Conservation (phyloP, 176 grass and related monocot genomes). For the Hsuehochloa calcarea region DNA sequence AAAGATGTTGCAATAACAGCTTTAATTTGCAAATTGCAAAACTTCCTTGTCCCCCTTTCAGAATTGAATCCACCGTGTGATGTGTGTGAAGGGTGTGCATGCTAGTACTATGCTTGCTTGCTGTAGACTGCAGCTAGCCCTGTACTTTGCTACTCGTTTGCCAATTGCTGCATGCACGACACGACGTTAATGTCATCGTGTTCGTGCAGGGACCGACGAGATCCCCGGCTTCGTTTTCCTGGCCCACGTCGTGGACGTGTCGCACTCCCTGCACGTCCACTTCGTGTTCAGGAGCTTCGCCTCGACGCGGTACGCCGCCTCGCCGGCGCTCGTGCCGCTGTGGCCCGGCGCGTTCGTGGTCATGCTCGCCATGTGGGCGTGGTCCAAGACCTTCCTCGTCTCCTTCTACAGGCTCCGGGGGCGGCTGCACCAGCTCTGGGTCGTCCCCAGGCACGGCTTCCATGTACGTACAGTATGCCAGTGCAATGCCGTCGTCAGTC, state of each 20-base stretch:
- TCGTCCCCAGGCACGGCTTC: conserved; percentile 60
- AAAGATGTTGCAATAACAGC: background rate
- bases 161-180: background rate
- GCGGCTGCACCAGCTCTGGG: conserved; percentile 44
- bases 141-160: background rate
- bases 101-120: background rate
- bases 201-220: conserved; percentile 19
- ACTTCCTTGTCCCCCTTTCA: background rate
- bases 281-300: conserved; percentile 20
- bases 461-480: conserved; percentile 28
- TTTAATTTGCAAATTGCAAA: background rate
- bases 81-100: background rate
- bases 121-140: background rate
- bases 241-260: conserved; percentile 48
- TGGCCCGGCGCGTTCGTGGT: conserved; percentile 39
- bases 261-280: background rate
- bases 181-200: background rate
- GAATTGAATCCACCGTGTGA: background rate
- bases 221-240: conserved; percentile 66
- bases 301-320: conserved; percentile 27
- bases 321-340: background rate
- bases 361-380: conserved; percentile 50
- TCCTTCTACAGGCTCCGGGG: conserved; percentile 47
- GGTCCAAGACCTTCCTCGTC: conserved; percentile 58
- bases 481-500: too few relatives aligned